phyloP scores from a whole-genome alignment of 2,329 filamentous ascomycete genomes.

The Botryotinia calthae region DNA sequence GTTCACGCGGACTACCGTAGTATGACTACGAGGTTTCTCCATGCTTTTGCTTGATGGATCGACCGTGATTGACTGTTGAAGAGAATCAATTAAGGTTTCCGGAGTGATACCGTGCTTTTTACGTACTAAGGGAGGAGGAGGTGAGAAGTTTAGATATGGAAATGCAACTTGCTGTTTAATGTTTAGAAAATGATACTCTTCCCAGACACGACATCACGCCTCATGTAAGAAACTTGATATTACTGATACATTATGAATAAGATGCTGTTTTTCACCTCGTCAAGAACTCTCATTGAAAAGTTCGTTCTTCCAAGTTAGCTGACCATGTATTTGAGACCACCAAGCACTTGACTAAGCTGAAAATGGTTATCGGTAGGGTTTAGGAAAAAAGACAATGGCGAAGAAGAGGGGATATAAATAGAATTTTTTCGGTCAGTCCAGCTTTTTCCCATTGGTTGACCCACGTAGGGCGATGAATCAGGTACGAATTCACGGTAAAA shows the following conservation, averaged over 20 bases:
- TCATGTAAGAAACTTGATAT: background rate
- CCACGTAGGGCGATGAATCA: background rate
- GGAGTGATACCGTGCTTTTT: background rate
- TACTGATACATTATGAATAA: background rate
- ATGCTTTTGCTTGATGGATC: background rate
- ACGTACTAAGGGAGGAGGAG: background rate
- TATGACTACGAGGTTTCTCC: background rate
- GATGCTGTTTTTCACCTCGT: no score
- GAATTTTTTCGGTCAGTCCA: background rate
- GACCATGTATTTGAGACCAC: background rate
- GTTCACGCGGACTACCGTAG: background rate
- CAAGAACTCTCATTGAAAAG: no score
- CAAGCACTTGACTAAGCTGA: background rate
- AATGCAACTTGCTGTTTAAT: background rate
- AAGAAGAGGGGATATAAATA: background rate
- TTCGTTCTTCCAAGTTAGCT: background rate
- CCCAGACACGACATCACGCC: background rate
- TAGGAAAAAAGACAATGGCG: background rate
- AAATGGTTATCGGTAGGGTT: background rate
- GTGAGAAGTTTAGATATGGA: background rate
- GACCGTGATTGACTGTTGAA: background rate
- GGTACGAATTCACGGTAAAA: background rate
- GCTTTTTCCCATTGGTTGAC: background rate
- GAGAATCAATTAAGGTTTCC: background rate
- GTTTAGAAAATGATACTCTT: background rate